Evolutionary conservation across 2,329 filamentous ascomycete species (phyloP).

Genomic region (Apiospora saccharicola): DNA sequence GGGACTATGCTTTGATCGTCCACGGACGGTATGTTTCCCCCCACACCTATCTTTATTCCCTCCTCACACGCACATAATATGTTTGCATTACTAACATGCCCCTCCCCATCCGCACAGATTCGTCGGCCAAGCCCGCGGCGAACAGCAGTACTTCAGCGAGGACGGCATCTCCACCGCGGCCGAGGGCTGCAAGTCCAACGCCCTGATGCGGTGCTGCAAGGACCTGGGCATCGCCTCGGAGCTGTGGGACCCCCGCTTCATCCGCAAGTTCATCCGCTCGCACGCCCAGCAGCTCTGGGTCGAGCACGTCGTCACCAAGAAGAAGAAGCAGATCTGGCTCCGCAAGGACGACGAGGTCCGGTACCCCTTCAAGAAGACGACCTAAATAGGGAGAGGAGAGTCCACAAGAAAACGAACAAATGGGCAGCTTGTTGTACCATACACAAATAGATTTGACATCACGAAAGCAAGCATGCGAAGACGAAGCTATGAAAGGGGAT

Average conservation of each 20-base stretch:
- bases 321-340: constrained; percentile 86
- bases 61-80: neutral
- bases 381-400: neutral
- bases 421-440: neutral
- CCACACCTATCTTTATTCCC: neutral
- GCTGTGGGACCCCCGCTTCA: constrained; percentile 94
- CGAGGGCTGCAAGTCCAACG: constrained; percentile 97
- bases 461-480: neutral
- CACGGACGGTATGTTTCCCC: constrained; percentile 76
- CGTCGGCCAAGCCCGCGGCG: constrained; percentile 89
- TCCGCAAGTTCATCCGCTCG: constrained; percentile 80
- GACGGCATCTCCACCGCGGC: constrained; percentile 93
- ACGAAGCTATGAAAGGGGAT: neutral
- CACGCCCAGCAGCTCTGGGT: constrained; percentile 85
- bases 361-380: constrained; percentile 63
- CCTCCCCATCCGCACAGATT: constrained; percentile 64
- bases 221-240: constrained; percentile 94
- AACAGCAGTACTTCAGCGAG: constrained; percentile 90
- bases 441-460: neutral
- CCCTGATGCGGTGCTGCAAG: constrained; percentile 97
- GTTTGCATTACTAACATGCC: neutral
- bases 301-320: constrained; percentile 86
- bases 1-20: constrained; percentile 91
- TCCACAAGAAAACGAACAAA: neutral
- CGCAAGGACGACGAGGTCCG: constrained; percentile 81